Evolutionary conservation across 2,329 filamentous ascomycete genomes (phyloP).

Genomic region (Tolypocladium paradoxum): DNA sequence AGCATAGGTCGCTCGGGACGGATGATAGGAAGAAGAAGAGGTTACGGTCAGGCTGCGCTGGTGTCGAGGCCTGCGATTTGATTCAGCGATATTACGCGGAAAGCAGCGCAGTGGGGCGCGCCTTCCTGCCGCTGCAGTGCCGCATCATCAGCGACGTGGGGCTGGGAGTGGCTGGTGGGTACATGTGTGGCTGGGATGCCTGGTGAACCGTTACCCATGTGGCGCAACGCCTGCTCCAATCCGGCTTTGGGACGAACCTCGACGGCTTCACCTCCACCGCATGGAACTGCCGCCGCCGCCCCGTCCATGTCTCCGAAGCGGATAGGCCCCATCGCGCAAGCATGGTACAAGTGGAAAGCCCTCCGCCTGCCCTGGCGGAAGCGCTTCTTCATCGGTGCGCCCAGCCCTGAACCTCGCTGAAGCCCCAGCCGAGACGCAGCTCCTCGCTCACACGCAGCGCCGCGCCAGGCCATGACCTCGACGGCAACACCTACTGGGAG

Average conservation of each 20-base stretch:
- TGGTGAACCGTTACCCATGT: not conserved
- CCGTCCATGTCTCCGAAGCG: constrained; percentile 23
- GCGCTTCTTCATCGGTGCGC: constrained; percentile 48
- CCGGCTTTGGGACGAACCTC: too few relatives aligned
- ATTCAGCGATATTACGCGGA: not conserved
- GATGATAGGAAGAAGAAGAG: not conserved
- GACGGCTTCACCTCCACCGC: not conserved
- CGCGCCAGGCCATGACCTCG: constrained; percentile 46
- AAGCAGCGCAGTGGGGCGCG: not conserved
- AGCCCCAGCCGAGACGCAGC: too few relatives aligned
- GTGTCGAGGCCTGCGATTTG: not conserved
- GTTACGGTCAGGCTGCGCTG: not conserved
- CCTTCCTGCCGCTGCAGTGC: not conserved
- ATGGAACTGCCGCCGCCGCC: not conserved
- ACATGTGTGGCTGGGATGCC: not conserved
- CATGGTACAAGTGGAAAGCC: constrained; percentile 53
- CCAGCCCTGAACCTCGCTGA: too few relatives aligned
- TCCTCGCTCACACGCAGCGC: not conserved
- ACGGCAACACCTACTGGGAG: constrained; percentile 61
- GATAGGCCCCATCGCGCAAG: constrained; percentile 24
- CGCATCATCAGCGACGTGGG: not conserved
- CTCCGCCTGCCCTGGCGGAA: constrained; percentile 54
- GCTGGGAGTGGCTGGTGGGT: not conserved
- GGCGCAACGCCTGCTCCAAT: too few relatives aligned
- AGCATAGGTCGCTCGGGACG: not conserved